Percentiles rank a stretch among this genome's conserved stretches.
Evolutionary conservation across 495 filamentous ascomycete genomes (phyloP).

Genomic region (Lentithecium fluviatile): DNA sequence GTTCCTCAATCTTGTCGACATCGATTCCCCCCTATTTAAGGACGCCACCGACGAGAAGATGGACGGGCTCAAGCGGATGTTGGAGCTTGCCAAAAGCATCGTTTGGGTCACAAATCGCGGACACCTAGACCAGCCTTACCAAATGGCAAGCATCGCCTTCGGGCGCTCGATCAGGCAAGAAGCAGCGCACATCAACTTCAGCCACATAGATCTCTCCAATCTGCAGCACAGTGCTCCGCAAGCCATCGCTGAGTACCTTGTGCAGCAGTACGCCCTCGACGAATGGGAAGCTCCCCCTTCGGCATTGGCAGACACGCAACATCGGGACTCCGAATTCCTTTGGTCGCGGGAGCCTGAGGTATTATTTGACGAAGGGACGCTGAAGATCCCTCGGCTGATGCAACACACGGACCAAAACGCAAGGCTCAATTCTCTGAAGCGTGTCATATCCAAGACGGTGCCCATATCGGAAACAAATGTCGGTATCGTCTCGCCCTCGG

Average conservation of each 20-base stretch:
- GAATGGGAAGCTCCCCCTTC: neutral
- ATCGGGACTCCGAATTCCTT: neutral
- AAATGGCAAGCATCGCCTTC: conserved; percentile 8
- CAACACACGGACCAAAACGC: neutral
- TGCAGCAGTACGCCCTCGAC: neutral
- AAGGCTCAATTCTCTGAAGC: conserved; percentile 4
- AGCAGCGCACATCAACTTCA: neutral
- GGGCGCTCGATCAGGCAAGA: neutral
- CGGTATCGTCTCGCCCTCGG: too few relatives aligned
- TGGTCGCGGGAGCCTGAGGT: conserved; percentile 20
- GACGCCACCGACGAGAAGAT: conserved; percentile 26
- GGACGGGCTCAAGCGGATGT: conserved; percentile 34
- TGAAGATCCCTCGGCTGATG: conserved; percentile 13
- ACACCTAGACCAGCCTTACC: neutral
- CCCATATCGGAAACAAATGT: too few relatives aligned
- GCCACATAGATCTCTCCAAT: neutral
- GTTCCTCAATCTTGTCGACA: conserved; percentile 38
- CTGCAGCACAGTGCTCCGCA: neutral
- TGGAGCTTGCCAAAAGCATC: conserved; percentile 11
- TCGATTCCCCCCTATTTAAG: conserved; percentile 22
- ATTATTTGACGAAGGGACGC: conserved; percentile 1
- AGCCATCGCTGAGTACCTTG: conserved; percentile 7
- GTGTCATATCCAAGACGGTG: neutral
- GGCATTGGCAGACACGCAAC: neutral
- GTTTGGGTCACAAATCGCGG: conserved; percentile 45